Percentiles rank a stretch among this genome's conserved stretches.
Evolutionary conservation across 805 yeast species (phyloP).

Genomic region (Candida morakotiae): DNA sequence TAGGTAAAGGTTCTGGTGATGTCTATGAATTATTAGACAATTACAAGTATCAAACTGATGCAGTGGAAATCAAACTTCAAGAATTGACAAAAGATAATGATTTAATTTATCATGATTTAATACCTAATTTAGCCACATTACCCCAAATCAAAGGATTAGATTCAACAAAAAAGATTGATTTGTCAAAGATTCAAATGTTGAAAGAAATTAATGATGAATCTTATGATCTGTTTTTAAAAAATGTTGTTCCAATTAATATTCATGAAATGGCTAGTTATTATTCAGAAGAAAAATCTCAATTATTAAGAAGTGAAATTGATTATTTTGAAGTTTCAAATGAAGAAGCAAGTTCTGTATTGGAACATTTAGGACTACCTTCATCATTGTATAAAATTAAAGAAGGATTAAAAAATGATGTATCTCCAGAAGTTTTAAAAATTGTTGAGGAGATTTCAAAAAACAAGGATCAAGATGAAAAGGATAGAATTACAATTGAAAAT

Average conservation of each 20-base stretch:
- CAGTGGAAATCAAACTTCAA: conserved; percentile 29
- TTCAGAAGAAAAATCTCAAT: conserved; percentile 82
- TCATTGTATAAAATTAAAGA: conserved; percentile 54
- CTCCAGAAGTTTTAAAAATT: conserved; percentile 4
- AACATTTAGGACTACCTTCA: conserved; percentile 71
- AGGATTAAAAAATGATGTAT: conserved; percentile 16
- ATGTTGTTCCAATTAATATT: conserved; percentile 79
- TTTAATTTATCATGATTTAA: conserved; percentile 73
- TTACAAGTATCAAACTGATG: conserved; percentile 39
- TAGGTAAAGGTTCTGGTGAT: conserved; percentile 21
- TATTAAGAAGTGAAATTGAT: conserved; percentile 72
- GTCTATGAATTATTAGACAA: conserved; percentile 36
- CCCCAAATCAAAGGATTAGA: conserved; percentile 67
- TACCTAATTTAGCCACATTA: conserved; percentile 60
- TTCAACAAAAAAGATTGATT: conserved; percentile 58
- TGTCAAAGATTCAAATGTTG: conserved; percentile 44
- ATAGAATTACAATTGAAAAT: conserved; percentile 23
- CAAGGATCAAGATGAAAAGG: conserved; percentile 31
- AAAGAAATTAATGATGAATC: conserved; percentile 34
- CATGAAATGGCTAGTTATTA: conserved; percentile 85
- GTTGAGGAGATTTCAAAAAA: conserved; percentile 22
- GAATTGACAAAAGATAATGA: conserved; percentile 80
- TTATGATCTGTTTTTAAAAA: conserved; percentile 59
- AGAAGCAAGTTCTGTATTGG: conserved; percentile 74
- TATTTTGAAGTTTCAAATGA: conserved; percentile 72